Conservation (phyloP, 768 basidiomycete species). For the Rhodosporidiobolus odoratus region DNA sequence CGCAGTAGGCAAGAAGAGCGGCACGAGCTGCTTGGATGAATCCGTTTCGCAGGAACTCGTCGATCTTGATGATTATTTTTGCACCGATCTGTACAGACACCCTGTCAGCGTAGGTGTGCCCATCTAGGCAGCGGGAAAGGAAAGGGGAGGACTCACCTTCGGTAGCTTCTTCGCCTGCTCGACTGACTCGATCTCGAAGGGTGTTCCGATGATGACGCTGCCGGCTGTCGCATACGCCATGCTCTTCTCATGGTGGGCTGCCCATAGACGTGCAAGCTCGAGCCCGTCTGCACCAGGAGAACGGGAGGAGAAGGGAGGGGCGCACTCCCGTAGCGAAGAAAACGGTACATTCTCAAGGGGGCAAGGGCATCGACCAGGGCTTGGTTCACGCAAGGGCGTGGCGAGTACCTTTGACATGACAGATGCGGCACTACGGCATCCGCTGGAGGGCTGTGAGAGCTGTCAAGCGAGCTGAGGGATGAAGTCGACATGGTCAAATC, state of each 20-base stretch:
- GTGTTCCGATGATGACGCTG: constrained; percentile 18
- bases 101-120: too few species aligned
- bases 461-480: neutral
- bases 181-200: constrained; percentile 11
- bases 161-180: constrained; percentile 16
- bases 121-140: neutral
- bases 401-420: neutral
- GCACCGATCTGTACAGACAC: too few species aligned
- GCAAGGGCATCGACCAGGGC: neutral
- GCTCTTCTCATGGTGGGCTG: neutral
- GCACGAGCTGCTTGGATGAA: constrained; percentile 18
- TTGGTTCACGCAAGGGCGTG: constrained; percentile 25
- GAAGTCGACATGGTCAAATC: neutral
- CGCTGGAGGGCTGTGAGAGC: neutral
- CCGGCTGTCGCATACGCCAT: constrained; percentile 12
- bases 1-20: neutral
- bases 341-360: neutral
- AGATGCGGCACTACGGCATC: neutral
- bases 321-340: constrained; percentile 12
- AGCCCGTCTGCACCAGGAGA: neutral
- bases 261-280: neutral
- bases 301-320: neutral
- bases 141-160: neutral
- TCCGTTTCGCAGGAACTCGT: constrained; percentile 14
- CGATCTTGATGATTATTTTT: constrained; percentile 11